Evolutionary conservation across 225 moss, liverwort and hornwort genomes (phyloP).

Genomic region (Bryoerythrophyllum caledonicum): DNA sequence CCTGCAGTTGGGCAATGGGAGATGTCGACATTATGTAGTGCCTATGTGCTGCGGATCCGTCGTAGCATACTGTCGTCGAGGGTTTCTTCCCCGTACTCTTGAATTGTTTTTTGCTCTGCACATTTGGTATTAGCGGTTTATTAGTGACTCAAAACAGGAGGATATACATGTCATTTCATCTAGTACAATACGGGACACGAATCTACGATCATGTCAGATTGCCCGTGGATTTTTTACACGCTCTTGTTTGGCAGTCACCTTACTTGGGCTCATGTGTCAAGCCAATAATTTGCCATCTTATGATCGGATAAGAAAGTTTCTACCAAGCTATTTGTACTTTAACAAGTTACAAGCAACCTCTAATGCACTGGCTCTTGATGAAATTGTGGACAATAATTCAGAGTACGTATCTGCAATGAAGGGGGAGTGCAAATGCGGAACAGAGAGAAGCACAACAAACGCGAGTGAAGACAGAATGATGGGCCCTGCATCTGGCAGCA

Average conservation of each 20-base stretch:
- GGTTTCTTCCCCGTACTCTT: not conserved
- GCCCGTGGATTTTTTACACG: slow-evolving; percentile 9
- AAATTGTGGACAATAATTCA: not conserved
- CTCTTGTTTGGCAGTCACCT: not conserved
- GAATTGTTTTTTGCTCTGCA: not conserved
- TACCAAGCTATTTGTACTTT: not conserved
- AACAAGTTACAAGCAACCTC: not conserved
- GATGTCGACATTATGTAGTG: not conserved
- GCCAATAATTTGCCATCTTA: not conserved
- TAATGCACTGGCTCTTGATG: not conserved
- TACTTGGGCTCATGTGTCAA: not conserved
- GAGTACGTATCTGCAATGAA: not conserved
- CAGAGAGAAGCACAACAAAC: no score
- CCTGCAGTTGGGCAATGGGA: slow-evolving; percentile 19
- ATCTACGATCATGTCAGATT: not conserved
- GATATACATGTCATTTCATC: not conserved
- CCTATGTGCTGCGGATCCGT: not conserved
- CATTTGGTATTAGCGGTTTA: not conserved
- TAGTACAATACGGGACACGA: not conserved
- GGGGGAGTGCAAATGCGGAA: not conserved
- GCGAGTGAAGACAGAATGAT: not conserved
- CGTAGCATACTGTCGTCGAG: not conserved
- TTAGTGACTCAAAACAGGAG: not conserved
- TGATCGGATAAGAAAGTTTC: not conserved
- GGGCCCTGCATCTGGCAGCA: not conserved